phyloP scores from a whole-genome alignment of 306 rosid species.

The Ziziphus jujuba region DNA sequence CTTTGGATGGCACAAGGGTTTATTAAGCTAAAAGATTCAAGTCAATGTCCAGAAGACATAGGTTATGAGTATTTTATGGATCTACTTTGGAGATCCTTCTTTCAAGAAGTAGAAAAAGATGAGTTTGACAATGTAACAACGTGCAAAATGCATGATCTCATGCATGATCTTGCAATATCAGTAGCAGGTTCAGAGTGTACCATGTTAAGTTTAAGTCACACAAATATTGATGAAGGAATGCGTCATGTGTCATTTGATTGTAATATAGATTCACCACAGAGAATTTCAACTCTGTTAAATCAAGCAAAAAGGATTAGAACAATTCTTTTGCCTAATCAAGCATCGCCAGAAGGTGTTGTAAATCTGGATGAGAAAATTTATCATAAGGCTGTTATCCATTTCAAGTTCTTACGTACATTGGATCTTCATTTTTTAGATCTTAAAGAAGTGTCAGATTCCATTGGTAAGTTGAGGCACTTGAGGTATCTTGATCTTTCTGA shows the following conservation, averaged over 20 bases:
- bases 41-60: constrained; percentile 32
- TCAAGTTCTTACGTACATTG: constrained; percentile 24
- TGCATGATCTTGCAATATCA: constrained; percentile 35
- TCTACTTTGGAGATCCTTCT: constrained; percentile 33
- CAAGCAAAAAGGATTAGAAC: constrained; percentile 21
- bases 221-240: not conserved
- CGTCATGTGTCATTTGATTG: constrained; percentile 1
- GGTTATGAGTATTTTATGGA: constrained; percentile 37
- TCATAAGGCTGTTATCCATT: not conserved
- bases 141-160: constrained; percentile 29
- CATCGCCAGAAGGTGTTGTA: not conserved
- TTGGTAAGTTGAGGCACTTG: not conserved
- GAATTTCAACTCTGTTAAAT: not conserved
- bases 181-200: constrained; percentile 12
- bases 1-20: constrained; percentile 48
- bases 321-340: not conserved
- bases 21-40: constrained; percentile 14
- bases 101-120: constrained; percentile 16
- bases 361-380: not conserved
- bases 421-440: not conserved
- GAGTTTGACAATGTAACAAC: not conserved
- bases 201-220: not conserved
- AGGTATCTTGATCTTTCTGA: constrained; percentile 13
- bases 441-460: not conserved
- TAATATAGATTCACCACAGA: too few species aligned